Evolutionary conservation across 192 early-diverging fungal genomes (phyloP).

Genomic region (Rhizophagus sp.): DNA sequence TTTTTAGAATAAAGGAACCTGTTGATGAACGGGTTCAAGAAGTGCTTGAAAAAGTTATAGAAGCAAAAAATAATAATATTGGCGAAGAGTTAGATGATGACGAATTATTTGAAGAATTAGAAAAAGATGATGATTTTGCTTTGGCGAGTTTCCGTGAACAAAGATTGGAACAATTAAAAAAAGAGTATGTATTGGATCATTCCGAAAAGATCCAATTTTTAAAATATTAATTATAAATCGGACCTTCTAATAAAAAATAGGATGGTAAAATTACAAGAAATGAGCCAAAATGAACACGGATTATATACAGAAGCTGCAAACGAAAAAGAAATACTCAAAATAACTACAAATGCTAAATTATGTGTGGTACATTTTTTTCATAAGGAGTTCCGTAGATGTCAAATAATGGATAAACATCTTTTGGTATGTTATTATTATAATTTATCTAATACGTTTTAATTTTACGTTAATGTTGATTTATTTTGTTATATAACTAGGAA

Average conservation of each 20-base stretch:
- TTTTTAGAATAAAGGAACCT: not conserved
- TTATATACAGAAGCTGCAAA: conserved; percentile 69
- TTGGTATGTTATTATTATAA: conserved; percentile 41
- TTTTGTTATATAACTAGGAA: conserved; percentile 27
- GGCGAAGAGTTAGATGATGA: conserved; percentile 72
- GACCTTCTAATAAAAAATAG: conserved; percentile 36
- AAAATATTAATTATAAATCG: not conserved
- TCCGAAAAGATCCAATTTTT: not conserved
- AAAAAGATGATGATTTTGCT: conserved; percentile 79
- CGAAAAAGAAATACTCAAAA: conserved; percentile 85
- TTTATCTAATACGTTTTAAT: too few relatives aligned
- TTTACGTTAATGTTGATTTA: not conserved
- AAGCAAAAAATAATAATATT: conserved; percentile 33
- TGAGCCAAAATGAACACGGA: conserved; percentile 71
- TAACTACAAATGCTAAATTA: conserved; percentile 71
- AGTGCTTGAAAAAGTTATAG: conserved; percentile 34
- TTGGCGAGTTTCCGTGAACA: conserved; percentile 77
- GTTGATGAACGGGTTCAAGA: conserved; percentile 30
- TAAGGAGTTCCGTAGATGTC: conserved; percentile 90
- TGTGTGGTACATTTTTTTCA: conserved; percentile 89
- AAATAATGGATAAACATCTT: conserved; percentile 91
- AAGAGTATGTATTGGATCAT: conserved; percentile 62
- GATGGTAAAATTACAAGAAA: conserved; percentile 59
- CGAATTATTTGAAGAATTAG: conserved; percentile 80
- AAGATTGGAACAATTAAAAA: conserved; percentile 81